Percentiles rank a stretch among this genome's conserved stretches.
These are phyloP conservation scores for Polysphondylium violaceum DNA, from an alignment of 78 protist species.

Conservation along the genomic window DNA sequence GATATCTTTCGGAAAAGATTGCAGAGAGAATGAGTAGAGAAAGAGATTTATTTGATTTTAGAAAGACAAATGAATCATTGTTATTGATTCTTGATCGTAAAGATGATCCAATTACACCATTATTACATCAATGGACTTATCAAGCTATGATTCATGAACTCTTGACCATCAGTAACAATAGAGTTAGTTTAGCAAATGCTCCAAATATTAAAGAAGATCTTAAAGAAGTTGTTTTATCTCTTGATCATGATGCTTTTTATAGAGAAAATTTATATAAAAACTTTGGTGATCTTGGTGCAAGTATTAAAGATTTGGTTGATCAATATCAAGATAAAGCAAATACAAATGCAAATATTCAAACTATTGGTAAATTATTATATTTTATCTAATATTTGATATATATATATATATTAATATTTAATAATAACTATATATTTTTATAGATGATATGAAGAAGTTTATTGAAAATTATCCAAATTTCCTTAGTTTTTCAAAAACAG, in stretches of 20 bases:
- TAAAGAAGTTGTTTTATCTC: conserved; percentile 85
- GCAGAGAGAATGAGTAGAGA: conserved; percentile 61
- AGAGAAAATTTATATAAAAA: conserved; percentile 84
- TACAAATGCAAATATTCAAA: conserved; percentile 79
- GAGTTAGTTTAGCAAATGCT: conserved; percentile 69
- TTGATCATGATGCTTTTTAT: conserved; percentile 90
- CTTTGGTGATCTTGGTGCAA: conserved; percentile 96
- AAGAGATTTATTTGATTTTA: conserved; percentile 87
- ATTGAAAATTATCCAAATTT: conserved; percentile 96
- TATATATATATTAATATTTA: background rate
- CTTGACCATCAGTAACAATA: conserved; percentile 89
- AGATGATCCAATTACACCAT: conserved; percentile 98
- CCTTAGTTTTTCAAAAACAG: conserved; percentile 86
- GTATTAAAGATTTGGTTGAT: conserved; percentile 91
- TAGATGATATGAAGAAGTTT: conserved; percentile 95
- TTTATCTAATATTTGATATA: background rate
- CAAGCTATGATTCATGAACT: conserved; percentile 98
- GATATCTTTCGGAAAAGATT: conserved; percentile 13
- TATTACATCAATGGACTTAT: conserved; percentile 88
- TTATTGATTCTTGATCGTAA: conserved; percentile 95
- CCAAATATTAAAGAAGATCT: conserved; percentile 11
- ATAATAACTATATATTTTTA: too few relatives aligned
- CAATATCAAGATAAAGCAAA: conserved; percentile 80
- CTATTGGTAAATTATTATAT: conserved; percentile 74
- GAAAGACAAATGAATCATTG: conserved; percentile 83